phyloP scores from a whole-genome alignment of 352 stramenopile species.

The Ophiocytium majus region DNA sequence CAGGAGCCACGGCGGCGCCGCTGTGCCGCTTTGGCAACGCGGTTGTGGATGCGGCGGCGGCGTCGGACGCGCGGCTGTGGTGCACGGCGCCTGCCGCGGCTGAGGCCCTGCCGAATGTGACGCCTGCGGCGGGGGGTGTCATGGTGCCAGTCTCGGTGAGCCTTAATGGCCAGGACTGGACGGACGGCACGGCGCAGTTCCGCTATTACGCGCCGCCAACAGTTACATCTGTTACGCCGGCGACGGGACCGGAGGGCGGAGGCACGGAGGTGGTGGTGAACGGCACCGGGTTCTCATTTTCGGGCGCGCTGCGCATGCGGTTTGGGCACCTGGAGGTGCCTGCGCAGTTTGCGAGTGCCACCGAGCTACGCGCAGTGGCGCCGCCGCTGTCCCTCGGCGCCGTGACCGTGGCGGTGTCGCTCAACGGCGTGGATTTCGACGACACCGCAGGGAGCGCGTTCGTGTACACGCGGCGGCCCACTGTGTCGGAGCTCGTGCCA shows the following conservation, averaged over 20 bases:
- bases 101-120: background rate
- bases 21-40: background rate
- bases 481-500: conserved; percentile 44
- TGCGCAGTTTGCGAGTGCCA: background rate
- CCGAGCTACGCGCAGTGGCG: conserved; percentile 22
- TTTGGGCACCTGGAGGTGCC: background rate
- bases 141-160: background rate
- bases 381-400: conserved; percentile 3
- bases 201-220: conserved; percentile 23
- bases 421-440: conserved; percentile 23
- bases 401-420: background rate
- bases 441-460: background rate
- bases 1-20: background rate
- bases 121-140: too few species aligned
- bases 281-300: conserved; percentile 23
- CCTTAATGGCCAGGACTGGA: background rate
- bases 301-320: background rate
- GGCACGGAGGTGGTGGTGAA: conserved; percentile 47
- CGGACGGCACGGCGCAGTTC: background rate
- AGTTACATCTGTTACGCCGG: conserved; percentile 59
- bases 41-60: background rate
- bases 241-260: conserved; percentile 61
- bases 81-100: background rate
- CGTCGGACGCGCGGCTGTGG: conserved; percentile 22
- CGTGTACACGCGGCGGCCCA: background rate